Base-by-base conservation (phyloP, 495 filamentous ascomycete genomes). In the Schizothecium vesticola region DNA sequence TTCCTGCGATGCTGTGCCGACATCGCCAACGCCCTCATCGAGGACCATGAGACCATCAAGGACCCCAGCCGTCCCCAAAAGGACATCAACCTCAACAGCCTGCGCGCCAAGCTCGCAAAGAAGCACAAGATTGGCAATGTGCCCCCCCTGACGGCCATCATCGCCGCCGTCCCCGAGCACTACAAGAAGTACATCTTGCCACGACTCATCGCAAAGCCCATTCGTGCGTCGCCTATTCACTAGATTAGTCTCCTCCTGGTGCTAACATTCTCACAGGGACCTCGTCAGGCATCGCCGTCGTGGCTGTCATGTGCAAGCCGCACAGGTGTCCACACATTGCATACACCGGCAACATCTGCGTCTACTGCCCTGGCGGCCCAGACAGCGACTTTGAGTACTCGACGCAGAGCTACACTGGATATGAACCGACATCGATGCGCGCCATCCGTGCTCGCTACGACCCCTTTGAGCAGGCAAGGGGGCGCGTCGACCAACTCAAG, bases 181-280 rank as follows among this genome's bases (percentile, higher is more conserved):
- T 97, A 97, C 82, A 99, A 99, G 84, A 98, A 97, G 84, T 97
- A 98, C 76, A 96, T 99, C 69, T 80, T 97, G 58, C 96, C 94
- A 24, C 94, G 95, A 79, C 81, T 99, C 63, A 91, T 98, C 70
- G 94, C 96, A 11, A 99, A 99, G 79, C 95, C 95, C 3, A 98
- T 99, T 70, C 85, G 95, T 90, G 88, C 72, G 86, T 76, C 60
- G 9, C 59, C 22, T 6, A 7, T 11, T 65, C 12, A 63, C 26
- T 13, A 6, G 23, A 12, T 12, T 28, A 12, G 13, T 33, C 24
- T 29, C 5, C 55, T 5, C 56, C 31, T 64, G 1, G 22, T 13
- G 59, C 76, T 78, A 66, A 79, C 23, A 59, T 24, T 29, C 9
- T 63, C 13, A 55, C 70, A 89, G 88, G 90, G 75, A 96, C 92